A percentile compares a stretch with the other conserved stretches of the same genome.
These are phyloP conservation scores for Phytophthora foliorum DNA, from an alignment of 352 stramenopile genomes.

Conservation along the genomic window DNA sequence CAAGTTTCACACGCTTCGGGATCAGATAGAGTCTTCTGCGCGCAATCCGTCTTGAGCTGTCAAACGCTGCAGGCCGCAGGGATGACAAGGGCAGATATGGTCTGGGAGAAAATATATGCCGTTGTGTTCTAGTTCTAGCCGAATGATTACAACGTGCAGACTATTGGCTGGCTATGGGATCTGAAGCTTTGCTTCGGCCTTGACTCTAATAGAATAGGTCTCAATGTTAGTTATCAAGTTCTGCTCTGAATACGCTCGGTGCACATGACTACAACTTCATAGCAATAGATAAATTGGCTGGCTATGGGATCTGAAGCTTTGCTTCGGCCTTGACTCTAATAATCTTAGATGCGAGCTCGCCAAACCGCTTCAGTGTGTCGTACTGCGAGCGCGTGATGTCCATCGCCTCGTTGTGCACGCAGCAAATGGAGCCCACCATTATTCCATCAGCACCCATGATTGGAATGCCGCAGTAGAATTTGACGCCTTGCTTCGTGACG, in stretches of 20 bases:
- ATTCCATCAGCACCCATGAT: slow-evolving; percentile 34
- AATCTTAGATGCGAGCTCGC: slow-evolving; percentile 49
- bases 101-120: no score
- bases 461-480: slow-evolving; percentile 77
- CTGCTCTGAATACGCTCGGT: no score
- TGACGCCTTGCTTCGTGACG: slow-evolving; percentile 31
- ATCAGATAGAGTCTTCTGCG: slow-evolving; percentile 6
- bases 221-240: no score
- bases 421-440: slow-evolving; percentile 31
- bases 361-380: slow-evolving; percentile 34
- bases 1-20: slow-evolving; percentile 12
- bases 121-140: no score
- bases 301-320: slow-evolving; percentile 14
- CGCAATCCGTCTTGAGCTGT: neutral
- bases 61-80: neutral
- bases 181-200: slow-evolving; percentile 35
- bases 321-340: slow-evolving; percentile 42
- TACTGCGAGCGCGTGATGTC: slow-evolving; percentile 31
- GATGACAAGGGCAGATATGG: slow-evolving; percentile 9
- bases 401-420: slow-evolving; percentile 20
- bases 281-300: neutral
- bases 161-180: no score
- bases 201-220: slow-evolving; percentile 44
- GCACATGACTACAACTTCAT: no score
- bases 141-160: no score